Conservation (phyloP, 202 grass and related monocot species). For the Brachypodium distachyon region DNA sequence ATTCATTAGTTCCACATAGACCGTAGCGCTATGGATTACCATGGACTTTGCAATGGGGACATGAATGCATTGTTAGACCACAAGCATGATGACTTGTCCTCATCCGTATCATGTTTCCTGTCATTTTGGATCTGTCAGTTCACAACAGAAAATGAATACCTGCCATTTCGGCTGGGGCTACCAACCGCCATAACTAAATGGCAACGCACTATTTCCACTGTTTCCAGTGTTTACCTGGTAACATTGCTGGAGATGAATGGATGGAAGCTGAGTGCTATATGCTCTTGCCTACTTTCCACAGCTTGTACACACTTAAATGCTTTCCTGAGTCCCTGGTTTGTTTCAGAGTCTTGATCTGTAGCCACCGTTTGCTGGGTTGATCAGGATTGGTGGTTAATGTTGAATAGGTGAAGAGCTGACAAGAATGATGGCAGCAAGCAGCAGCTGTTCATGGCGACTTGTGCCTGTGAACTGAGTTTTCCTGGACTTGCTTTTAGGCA, state of each 20-base stretch:
- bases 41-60: background rate
- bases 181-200: constrained; percentile 31
- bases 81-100: background rate
- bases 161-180: background rate
- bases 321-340: background rate
- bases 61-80: background rate
- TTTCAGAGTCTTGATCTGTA: background rate
- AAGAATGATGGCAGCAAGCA: background rate
- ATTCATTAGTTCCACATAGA: background rate
- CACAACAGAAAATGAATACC: constrained; percentile 26
- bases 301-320: background rate
- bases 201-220: background rate
- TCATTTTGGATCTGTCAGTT: background rate
- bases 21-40: background rate
- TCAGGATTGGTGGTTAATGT: background rate
- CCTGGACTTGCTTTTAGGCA: background rate
- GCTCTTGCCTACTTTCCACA: background rate
- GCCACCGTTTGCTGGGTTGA: background rate
- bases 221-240: background rate
- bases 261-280: constrained; percentile 4
- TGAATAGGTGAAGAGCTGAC: constrained; percentile 15
- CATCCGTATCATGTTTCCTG: background rate
- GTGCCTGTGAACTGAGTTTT: background rate
- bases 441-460: background rate
- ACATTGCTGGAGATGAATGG: constrained; percentile 14